Percentiles rank a stretch among this genome's conserved stretches.
Evolutionary conservation across 2,329 filamentous ascomycete species (phyloP).

Genomic region (Neurospora sp.): DNA sequence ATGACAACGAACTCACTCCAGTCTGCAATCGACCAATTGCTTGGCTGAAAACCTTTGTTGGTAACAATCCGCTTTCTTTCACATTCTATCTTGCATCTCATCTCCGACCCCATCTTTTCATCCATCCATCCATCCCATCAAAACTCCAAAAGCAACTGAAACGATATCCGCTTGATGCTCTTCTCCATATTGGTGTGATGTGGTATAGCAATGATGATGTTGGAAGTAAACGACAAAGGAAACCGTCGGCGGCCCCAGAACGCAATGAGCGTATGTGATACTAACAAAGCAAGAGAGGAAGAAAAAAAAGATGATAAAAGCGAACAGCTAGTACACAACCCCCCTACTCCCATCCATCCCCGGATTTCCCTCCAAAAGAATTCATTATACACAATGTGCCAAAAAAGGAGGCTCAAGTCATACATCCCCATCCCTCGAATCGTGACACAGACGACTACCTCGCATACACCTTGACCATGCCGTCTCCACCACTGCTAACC

Average conservation of each 20-base stretch:
- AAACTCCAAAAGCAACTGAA: neutral
- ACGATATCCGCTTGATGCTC: neutral
- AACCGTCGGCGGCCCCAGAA: neutral
- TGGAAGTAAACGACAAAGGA: neutral
- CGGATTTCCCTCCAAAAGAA: neutral
- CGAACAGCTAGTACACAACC: neutral
- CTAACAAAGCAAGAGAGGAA: neutral
- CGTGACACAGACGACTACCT: conserved; percentile 27
- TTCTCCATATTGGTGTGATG: neutral
- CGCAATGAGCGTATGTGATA: neutral
- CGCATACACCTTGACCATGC: conserved; percentile 86
- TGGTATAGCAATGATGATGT: neutral
- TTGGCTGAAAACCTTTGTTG: neutral
- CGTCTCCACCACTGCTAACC: conserved; percentile 88
- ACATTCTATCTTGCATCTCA: neutral
- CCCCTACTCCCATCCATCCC: neutral
- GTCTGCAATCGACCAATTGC: neutral
- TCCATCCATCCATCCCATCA: neutral
- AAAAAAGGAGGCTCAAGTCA: neutral
- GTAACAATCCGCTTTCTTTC: neutral
- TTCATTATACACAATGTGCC: neutral
- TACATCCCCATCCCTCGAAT: neutral
- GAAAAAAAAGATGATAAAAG: neutral
- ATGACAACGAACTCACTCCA: neutral
- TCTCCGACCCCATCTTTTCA: neutral